Evolutionary conservation across 1,284 basidiomycete genomes (phyloP).

Genomic region (Apiotrichum domesticum): DNA sequence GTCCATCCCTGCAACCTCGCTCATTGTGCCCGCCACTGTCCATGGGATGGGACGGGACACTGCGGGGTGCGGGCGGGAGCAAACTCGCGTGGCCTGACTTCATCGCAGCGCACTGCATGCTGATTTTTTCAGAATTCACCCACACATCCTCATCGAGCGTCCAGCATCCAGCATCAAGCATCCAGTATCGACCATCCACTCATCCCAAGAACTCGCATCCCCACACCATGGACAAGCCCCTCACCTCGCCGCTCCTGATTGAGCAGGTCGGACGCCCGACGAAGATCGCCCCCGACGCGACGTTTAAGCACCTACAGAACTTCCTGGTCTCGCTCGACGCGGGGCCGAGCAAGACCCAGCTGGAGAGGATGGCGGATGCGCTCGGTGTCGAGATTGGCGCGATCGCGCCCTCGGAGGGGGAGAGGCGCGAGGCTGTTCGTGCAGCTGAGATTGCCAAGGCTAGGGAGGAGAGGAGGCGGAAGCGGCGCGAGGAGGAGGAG

Average conservation of each 20-base stretch:
- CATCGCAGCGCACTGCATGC: background rate
- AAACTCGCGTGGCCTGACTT: background rate
- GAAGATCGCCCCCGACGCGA: conserved; percentile 24
- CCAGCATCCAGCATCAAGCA: too few species aligned
- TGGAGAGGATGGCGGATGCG: conserved; percentile 43
- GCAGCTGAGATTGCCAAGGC: conserved; percentile 21
- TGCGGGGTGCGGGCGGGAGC: background rate
- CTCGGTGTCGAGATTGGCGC: conserved; percentile 41
- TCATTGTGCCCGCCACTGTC: too few species aligned
- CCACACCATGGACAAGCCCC: conserved; percentile 38
- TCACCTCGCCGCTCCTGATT: conserved; percentile 40
- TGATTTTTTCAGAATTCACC: too few species aligned
- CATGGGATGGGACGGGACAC: too few species aligned
- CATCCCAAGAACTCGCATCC: background rate
- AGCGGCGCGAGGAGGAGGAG: conserved; percentile 18
- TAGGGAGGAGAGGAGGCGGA: conserved; percentile 20
- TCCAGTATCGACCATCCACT: too few species aligned
- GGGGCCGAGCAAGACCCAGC: conserved; percentile 37
- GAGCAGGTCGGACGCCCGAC: conserved; percentile 26
- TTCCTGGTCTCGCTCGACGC: conserved; percentile 27
- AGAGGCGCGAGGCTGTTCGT: conserved; percentile 30
- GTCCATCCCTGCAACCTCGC: too few species aligned
- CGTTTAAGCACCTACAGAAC: conserved; percentile 29
- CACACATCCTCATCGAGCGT: too few species aligned
- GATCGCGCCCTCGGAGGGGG: conserved; percentile 33